phyloP scores from a whole-genome alignment of 2,329 filamentous ascomycete genomes.

The Cyclaneusma minus region DNA sequence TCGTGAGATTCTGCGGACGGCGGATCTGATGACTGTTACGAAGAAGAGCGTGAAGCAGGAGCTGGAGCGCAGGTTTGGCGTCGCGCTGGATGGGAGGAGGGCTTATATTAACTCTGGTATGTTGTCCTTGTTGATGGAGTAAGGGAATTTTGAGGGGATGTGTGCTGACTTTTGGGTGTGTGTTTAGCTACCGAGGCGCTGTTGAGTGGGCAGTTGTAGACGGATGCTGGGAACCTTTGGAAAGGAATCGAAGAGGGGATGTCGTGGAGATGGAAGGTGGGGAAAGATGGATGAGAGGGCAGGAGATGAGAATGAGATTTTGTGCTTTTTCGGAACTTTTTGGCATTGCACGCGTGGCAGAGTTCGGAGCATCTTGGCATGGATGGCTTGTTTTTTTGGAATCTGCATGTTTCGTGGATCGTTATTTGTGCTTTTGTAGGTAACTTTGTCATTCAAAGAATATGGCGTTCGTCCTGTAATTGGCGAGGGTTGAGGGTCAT shows the following conservation, averaged over 20 bases:
- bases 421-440: background rate
- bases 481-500: background rate
- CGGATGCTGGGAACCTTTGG: too few species aligned
- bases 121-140: conserved; percentile 19
- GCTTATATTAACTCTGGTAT: conserved; percentile 87
- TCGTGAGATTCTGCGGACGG: conserved; percentile 76
- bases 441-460: background rate
- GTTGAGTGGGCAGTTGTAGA: conserved; percentile 62
- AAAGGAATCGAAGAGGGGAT: background rate
- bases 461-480: too few species aligned
- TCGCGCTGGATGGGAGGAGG: conserved; percentile 73
- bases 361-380: background rate
- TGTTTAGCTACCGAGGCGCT: conserved; percentile 58
- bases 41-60: conserved; percentile 97
- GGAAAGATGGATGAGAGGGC: too few species aligned
- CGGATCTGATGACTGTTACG: conserved; percentile 92
- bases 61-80: conserved; percentile 77
- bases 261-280: too few species aligned
- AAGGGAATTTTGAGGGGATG: conserved; percentile 2
- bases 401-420: background rate
- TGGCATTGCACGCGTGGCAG: background rate
- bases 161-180: conserved; percentile 20
- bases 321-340: background rate
- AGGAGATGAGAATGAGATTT: background rate
- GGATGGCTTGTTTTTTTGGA: too few species aligned